Percentiles rank a stretch among this genome's conserved stretches.
Evolutionary conservation across 306 rosid species (phyloP).

Genomic region (Corylus avellana): DNA sequence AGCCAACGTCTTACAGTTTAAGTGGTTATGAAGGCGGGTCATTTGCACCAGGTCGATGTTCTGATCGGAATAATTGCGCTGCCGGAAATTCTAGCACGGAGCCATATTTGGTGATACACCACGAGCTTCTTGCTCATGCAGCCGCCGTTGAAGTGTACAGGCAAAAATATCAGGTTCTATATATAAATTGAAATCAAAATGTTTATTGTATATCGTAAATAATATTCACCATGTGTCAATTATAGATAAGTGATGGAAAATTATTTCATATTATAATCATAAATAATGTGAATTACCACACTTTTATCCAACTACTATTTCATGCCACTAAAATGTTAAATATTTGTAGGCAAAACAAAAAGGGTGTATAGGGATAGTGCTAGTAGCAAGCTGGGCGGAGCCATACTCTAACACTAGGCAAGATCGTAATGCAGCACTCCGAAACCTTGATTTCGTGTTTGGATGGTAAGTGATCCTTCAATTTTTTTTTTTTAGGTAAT

Average conservation of each 20-base stretch:
- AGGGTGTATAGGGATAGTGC: slow-evolving; percentile 33
- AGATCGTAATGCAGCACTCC: slow-evolving; percentile 16
- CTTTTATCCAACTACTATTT: too few relatives aligned
- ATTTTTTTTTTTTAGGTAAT: too few relatives aligned
- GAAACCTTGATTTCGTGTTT: slow-evolving; percentile 28
- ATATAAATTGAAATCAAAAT: too few relatives aligned
- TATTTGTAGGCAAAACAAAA: slow-evolving; percentile 23
- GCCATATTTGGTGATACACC: slow-evolving; percentile 59
- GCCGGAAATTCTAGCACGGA: slow-evolving; percentile 55
- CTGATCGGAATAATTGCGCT: slow-evolving; percentile 40
- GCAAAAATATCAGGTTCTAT: slow-evolving; percentile 32
- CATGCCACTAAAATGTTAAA: not conserved
- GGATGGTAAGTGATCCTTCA: slow-evolving; percentile 27
- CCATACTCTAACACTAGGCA: slow-evolving; percentile 15
- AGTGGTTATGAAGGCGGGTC: slow-evolving; percentile 33
- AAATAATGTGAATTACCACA: not conserved
- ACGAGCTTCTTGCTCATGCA: slow-evolving; percentile 67
- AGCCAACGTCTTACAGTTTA: slow-evolving; percentile 28
- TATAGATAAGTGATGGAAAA: too few relatives aligned
- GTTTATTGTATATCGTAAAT: too few relatives aligned
- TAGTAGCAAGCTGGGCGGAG: slow-evolving; percentile 17
- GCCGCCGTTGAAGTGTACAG: slow-evolving; percentile 46
- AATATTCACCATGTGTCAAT: too few relatives aligned
- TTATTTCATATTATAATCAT: too few relatives aligned
- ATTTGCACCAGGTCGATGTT: slow-evolving; percentile 53